phyloP scores from a whole-genome alignment of 139 green algal genomes.

The Diplosphaera chodatii region DNA sequence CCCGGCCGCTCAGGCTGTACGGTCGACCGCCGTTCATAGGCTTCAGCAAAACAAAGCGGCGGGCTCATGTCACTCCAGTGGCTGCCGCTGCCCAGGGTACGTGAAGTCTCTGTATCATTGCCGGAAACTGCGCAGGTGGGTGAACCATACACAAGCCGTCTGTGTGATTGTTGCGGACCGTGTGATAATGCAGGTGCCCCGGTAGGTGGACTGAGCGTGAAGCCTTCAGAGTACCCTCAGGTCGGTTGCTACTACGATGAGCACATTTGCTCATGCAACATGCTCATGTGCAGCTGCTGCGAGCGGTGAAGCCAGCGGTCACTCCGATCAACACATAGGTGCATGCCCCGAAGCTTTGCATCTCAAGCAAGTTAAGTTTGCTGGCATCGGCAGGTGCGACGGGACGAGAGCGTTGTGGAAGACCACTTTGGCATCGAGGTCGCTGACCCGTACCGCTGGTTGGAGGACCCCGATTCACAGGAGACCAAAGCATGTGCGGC shows the following conservation, averaged over 20 bases:
- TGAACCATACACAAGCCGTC: no score
- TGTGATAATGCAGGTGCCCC: background rate
- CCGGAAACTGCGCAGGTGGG: no score
- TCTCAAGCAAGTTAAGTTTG: no score
- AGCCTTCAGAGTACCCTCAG: background rate
- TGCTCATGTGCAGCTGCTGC: no score
- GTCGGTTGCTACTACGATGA: background rate
- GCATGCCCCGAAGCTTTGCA: background rate
- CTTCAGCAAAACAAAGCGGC: background rate
- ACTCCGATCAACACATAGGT: no score
- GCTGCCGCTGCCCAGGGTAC: background rate
- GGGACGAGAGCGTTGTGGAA: constrained; percentile 66
- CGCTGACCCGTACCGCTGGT: constrained; percentile 54
- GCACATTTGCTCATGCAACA: no score
- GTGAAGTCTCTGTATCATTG: no score
- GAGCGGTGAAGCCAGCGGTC: no score
- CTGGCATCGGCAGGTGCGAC: constrained; percentile 31
- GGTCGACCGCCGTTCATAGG: background rate
- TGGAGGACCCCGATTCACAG: constrained; percentile 79
- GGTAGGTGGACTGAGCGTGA: background rate
- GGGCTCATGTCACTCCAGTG: background rate
- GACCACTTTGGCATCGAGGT: constrained; percentile 61
- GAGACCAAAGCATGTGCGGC: constrained; percentile 61
- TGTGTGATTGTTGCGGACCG: no score
- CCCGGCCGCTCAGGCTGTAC: background rate